These are phyloP conservation scores for Colletotrichum caudatum DNA, from an alignment of 2,329 filamentous ascomycete species.

Conservation along the genomic window DNA sequence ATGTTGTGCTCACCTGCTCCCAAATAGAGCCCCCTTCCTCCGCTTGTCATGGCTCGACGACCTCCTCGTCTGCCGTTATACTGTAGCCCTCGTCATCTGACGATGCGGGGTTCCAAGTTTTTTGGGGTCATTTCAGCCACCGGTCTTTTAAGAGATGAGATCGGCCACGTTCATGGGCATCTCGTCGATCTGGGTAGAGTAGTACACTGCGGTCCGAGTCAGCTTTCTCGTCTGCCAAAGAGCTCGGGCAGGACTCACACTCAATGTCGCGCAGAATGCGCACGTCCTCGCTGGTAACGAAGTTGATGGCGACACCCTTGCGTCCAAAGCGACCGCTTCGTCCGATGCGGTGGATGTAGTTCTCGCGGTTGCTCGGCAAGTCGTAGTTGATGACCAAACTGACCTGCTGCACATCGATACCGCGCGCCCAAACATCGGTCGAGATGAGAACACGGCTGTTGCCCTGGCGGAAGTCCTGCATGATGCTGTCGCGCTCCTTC, in stretches of 20 bases:
- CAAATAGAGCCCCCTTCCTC: conserved; percentile 42
- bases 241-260: conserved; percentile 65
- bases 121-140: neutral
- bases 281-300: conserved; percentile 97
- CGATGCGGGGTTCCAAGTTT: neutral
- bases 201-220: conserved; percentile 74
- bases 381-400: conserved; percentile 99
- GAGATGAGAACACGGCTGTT: conserved; percentile 97
- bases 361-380: conserved; percentile 96
- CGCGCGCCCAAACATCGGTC: conserved; percentile 97
- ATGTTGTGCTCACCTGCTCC: conserved; percentile 31
- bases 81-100: neutral
- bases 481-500: conserved; percentile 97
- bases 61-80: conserved; percentile 23
- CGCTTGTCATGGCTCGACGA: conserved; percentile 36
- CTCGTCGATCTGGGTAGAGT: conserved; percentile 96
- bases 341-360: conserved; percentile 99
- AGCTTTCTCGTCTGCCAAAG: conserved; percentile 45
- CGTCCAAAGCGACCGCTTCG: conserved; percentile 94
- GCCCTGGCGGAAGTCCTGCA: conserved; percentile 98
- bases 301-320: conserved; percentile 99
- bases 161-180: conserved; percentile 96
- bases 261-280: conserved; percentile 98
- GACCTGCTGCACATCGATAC: conserved; percentile 99
- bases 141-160: conserved; percentile 63